phyloP scores from a whole-genome alignment of 345 rosid species.

The Melaleuca quinquenervia region DNA sequence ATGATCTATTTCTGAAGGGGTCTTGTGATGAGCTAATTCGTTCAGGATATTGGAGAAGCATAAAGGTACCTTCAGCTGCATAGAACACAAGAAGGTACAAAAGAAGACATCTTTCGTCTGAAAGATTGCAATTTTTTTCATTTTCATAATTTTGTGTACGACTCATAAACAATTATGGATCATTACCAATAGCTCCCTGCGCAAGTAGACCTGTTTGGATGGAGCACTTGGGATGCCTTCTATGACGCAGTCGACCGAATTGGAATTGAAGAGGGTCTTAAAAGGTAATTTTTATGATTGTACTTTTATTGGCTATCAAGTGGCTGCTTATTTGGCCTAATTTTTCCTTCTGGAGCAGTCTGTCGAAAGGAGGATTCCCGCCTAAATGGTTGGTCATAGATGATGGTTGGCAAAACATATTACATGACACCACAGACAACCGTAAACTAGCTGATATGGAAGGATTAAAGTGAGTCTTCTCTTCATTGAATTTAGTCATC shows the following conservation, averaged over 20 bases:
- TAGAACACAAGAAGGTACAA: conserved; percentile 44
- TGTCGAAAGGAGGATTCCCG: conserved; percentile 36
- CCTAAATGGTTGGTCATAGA: conserved; percentile 56
- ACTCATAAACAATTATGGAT: not conserved
- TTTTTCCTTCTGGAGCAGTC: conserved; percentile 10
- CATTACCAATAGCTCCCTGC: conserved; percentile 24
- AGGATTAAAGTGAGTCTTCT: conserved; percentile 29
- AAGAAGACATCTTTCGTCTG: not conserved
- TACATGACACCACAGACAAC: conserved; percentile 21
- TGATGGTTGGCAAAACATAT: conserved; percentile 62
- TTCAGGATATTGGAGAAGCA: conserved; percentile 41
- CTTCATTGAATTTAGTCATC: not conserved
- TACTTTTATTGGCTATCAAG: not conserved
- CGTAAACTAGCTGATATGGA: conserved; percentile 14
- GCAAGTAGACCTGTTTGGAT: conserved; percentile 58
- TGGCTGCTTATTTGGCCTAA: not conserved
- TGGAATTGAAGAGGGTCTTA: conserved; percentile 50
- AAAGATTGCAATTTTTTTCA: not conserved
- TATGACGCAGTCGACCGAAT: conserved; percentile 33
- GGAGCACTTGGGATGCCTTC: conserved; percentile 83
- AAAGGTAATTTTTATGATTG: conserved; percentile 15
- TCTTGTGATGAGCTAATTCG: not conserved
- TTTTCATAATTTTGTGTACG: not conserved
- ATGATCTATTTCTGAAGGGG: not conserved
- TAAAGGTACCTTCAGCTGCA: conserved; percentile 42